Percentiles rank a stretch among this genome's conserved stretches.
Conservation (phyloP, 495 filamentous ascomycete genomes). For the Xeromyces bisporus region DNA sequence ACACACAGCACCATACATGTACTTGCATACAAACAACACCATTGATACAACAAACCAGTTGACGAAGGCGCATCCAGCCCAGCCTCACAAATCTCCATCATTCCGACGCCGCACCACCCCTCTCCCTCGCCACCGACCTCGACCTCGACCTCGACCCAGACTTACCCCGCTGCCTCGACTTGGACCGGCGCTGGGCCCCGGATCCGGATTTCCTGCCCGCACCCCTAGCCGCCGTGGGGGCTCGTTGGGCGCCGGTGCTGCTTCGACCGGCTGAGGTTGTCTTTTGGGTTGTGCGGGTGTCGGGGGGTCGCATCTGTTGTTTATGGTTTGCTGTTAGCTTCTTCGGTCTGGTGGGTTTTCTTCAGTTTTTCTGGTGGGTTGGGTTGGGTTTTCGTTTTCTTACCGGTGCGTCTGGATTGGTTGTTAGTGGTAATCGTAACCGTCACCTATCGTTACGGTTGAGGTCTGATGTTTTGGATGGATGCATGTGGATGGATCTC, state of each 20-base stretch:
- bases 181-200: slow-evolving; percentile 1
- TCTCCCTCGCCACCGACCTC: too few species aligned
- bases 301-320: background rate
- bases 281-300: background rate
- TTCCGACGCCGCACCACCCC: background rate
- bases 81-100: too few species aligned
- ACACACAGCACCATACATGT: background rate
- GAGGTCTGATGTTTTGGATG: too few species aligned
- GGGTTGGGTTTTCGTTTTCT: too few species aligned
- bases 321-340: background rate
- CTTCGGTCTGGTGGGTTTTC: too few species aligned
- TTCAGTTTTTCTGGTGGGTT: too few species aligned
- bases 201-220: background rate
- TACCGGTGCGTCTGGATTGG: background rate
- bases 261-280: background rate
- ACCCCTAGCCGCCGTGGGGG: background rate
- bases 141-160: background rate
- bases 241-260: background rate
- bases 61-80: too few species aligned
- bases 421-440: too few species aligned
- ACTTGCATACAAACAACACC: background rate
- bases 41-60: too few species aligned
- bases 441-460: too few species aligned
- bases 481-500: background rate
- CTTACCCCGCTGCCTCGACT: background rate